Base-by-base conservation (phyloP, 495 filamentous ascomycete species). In the Filosporella fistucella region DNA sequence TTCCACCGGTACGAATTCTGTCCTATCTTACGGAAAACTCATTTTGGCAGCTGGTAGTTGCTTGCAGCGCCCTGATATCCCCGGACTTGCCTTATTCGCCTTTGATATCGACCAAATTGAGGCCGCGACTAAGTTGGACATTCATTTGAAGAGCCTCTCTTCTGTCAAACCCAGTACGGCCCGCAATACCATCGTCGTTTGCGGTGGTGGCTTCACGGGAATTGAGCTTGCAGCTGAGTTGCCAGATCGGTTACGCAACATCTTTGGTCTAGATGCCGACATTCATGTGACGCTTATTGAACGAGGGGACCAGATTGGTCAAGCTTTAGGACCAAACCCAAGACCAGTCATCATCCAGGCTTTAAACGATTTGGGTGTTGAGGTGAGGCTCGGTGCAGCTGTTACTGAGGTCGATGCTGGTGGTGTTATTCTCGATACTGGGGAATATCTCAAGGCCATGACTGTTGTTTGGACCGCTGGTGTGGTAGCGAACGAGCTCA, bases 391-490 rank as follows among this genome's bases (percentile, higher is more conserved):
- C 5, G 41, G 47, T n/a, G 17, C 41, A 33, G 26, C 34, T 24
- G 32, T 55, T 10, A 33, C 29, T 3, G 11, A 26, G 11, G 16
- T 57, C 24, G 57, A 59, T 32, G 49, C 43, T 1, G 30, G 37
- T 20, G 57, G 54, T 18, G 49, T 59, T 5, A 41, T 43, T 13
- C 38, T 48, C 13, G 21, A 43, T 26, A 34, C 38, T 4, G 57
- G 57, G 20, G 57, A 59, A 34, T 45, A 49, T 23, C 51, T 59
- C 40, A 54, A 59, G 26, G 39, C 57, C 13, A 17, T 50, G 3
- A 59, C 57, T 14, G 45, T 47, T 10, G 32, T 59, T 22, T 59
- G 57, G 57, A 57, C 57, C 4, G 57, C 57, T 35, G 57, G 57
- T 23, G 53, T 57, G 7, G 43, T 37, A 39, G 56, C 54, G 17